phyloP scores from a whole-genome alignment of 345 rosid genomes.

The Eucalyptus virginea region DNA sequence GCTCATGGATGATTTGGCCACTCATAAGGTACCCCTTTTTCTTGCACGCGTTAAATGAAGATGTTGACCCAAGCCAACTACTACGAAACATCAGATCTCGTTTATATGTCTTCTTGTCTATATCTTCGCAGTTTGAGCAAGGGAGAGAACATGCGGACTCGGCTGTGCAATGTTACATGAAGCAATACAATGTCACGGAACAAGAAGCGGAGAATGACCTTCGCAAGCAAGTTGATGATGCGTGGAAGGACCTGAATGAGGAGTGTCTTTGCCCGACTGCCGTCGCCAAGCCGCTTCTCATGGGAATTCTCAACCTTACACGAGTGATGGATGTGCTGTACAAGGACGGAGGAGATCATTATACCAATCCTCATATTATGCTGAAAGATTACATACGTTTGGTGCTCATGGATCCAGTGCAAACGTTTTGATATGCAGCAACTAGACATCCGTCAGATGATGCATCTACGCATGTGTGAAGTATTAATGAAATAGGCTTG shows the following conservation, averaged over 20 bases:
- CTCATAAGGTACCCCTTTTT: not conserved
- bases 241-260: conserved; percentile 27
- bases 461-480: not conserved
- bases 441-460: not conserved
- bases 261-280: conserved; percentile 2
- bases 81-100: not conserved
- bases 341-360: conserved; percentile 7
- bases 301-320: conserved; percentile 2
- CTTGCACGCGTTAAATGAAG: not conserved
- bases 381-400: not conserved
- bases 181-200: not conserved
- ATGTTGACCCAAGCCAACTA: not conserved
- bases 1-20: conserved; percentile 8
- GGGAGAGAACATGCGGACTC: conserved; percentile 4
- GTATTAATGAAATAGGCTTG: not conserved
- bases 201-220: conserved; percentile 2
- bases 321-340: conserved; percentile 7
- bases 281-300: conserved; percentile 1
- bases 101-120: not conserved
- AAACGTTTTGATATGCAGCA: not conserved
- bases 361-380: not conserved
- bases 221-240: not conserved
- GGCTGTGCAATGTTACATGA: conserved; percentile 21
- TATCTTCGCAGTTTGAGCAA: not conserved
- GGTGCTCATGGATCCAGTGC: not conserved